These are phyloP conservation scores for Botrytis medusae DNA, from an alignment of 2,329 filamentous ascomycete genomes.

Conservation along the genomic window DNA sequence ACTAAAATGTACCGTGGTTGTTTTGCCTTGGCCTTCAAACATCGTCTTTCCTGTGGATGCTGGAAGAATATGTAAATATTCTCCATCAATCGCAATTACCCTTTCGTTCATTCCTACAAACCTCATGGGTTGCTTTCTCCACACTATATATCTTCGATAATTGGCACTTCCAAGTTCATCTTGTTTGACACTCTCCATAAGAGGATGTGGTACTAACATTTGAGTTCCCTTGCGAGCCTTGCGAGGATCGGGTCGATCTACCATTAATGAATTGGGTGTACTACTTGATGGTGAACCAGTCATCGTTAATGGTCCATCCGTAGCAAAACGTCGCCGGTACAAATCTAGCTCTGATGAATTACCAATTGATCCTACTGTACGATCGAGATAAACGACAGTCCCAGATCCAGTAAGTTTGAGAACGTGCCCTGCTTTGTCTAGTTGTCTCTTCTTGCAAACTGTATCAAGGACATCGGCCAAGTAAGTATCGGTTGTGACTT, in stretches of 20 bases:
- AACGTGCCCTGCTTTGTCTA: conserved; percentile 78
- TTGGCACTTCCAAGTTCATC: conserved; percentile 57
- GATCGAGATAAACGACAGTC: conserved; percentile 72
- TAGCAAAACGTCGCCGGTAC: conserved; percentile 71
- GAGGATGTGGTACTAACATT: conserved; percentile 62
- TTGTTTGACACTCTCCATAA: conserved; percentile 61
- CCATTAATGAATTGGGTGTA: conserved; percentile 62
- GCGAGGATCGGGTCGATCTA: conserved; percentile 45
- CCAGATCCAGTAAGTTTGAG: conserved; percentile 74
- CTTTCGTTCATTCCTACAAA: conserved; percentile 75
- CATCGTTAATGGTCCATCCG: conserved; percentile 68
- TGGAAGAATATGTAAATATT: conserved; percentile 85
- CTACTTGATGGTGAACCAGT: conserved; percentile 64
- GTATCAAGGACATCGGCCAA: conserved; percentile 78
- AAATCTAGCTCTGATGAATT: conserved; percentile 74
- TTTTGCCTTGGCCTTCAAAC: conserved; percentile 65
- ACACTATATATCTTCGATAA: conserved; percentile 77
- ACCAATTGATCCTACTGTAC: conserved; percentile 76
- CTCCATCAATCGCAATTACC: conserved; percentile 76
- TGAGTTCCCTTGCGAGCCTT: conserved; percentile 52
- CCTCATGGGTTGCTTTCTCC: conserved; percentile 79
- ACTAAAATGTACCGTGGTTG: conserved; percentile 78
- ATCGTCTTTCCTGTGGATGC: conserved; percentile 62
- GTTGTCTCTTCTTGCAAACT: conserved; percentile 72
- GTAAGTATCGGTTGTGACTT: conserved; percentile 80